Base-by-base conservation (phyloP, 2,329 filamentous ascomycete species). In the Calycina marina region DNA sequence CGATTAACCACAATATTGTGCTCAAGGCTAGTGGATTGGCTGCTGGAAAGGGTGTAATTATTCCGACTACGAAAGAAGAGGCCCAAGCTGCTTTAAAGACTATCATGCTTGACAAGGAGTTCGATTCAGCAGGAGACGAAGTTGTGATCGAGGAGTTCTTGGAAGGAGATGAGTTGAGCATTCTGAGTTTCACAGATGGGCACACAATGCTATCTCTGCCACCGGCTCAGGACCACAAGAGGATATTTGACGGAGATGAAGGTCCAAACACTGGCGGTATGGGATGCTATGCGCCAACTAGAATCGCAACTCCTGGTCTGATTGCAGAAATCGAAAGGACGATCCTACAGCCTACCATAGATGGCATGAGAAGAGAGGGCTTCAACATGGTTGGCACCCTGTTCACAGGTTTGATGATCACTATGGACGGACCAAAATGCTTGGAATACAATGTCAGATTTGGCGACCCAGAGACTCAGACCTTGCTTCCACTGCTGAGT, bases 191-290 rank as follows among this genome's bases (percentile, higher is more conserved):
- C 59, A 83, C 77, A 50, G 90, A 98, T 52, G 90, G 90, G 31
- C 78, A 80, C 52, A 78, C 77, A 1, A 80, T 93, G 53, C 70
- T 72, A 51, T 84, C 79, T 6, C 65, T 96, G 6, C 88, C 88
- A 4, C 78, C 90, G 1, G 88, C 88, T 2, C 90, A 98, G 56
- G 90, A 96, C 55, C 90, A 98, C 64, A 96, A 98, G 68, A 73
- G 85, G 40, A 85, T 92, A 42, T 81, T 80, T 32, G 90, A 98
- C 49, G 83, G 81, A 34, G 88, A 96, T 52, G 67, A 72, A 30
- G 90, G 90, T 2, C 82, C 85, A 22, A 96, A 96, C 60, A 96
- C 90, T 2, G 90, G 88, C 38, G 90, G 90, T 25, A 96, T 96
- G 90, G 90, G 90, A 31, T 93, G 85, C 53, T 96, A 96, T 56